Evolutionary conservation across 1,284 basidiomycete species (phyloP), one percentile per base, ranked within the genome.

Genomic region (Puccinia coronata): DNA sequence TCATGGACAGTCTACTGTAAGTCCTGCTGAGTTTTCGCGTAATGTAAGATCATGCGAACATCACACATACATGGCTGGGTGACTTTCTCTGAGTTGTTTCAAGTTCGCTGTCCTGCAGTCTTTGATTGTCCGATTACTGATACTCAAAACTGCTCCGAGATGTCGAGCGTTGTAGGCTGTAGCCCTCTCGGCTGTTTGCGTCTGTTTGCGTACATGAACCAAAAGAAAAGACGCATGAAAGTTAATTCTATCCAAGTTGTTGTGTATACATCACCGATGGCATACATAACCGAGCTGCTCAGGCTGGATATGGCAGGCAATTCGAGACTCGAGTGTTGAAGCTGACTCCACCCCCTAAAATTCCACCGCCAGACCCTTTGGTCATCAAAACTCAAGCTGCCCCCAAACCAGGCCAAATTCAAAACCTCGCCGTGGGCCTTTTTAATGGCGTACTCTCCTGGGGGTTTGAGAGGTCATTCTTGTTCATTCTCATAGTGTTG

Each of bases 21-120:
- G 34, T 59, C 12, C 55, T 31, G 57, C 57, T 59, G 28, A 59
- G 57, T 59, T 25, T 59, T 59, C 57, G 57, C 28, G 57, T 59
- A 59, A 14, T 59, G 57, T 59, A 31, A 59, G 3, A n/a, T 28
- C 28, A 14, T 59, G 57, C 4, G 28, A 57, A 57, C 55, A 57
- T 57, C 55, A 57, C n/a, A n/a, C n/a, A n/a, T 57, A 57, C 55
- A 57, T 57, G 55, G n/a, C n/a, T 57, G 55, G 28, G 16, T 5
- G 28, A 18, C 57, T 59, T 4, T 16, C 34, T 31, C 18, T n/a
- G n/a, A 53, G 51, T 25, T 59, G 28, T 31, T 59, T 59, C 57
- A 59, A 31, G 57, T 16, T 59, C 57, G n/a, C 28, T 59, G 28
- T 59, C 57, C 57, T 25, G 28, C 57, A n/a, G n/a, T n/a, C n/a